Evolutionary conservation across 2,329 filamentous ascomycete species (phyloP).

Genomic region (Metarhizium sp.): DNA sequence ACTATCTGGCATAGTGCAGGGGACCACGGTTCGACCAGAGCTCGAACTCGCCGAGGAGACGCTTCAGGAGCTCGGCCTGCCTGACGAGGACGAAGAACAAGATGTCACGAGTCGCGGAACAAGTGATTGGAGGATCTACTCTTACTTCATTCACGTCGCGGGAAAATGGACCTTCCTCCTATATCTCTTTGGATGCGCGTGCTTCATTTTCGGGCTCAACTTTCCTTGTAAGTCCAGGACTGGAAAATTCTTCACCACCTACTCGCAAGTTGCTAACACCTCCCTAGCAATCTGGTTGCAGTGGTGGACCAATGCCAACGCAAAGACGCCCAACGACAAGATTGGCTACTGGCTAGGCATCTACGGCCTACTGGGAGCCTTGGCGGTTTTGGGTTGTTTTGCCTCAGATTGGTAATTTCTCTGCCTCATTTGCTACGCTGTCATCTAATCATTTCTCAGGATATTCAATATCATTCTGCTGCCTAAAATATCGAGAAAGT

Average conservation of each 20-base stretch:
- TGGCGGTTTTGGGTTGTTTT: conserved; percentile 9
- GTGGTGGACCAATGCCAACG: conserved; percentile 15
- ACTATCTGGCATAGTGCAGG: too few species aligned
- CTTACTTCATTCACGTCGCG: conserved; percentile 10
- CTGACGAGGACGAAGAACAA: too few species aligned
- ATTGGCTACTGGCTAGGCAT: conserved; percentile 14
- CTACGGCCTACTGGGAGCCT: conserved; percentile 9
- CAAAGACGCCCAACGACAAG: conserved; percentile 8
- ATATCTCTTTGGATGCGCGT: conserved; percentile 9
- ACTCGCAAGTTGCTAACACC: too few species aligned
- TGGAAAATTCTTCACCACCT: too few species aligned
- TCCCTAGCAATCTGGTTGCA: conserved; percentile 15
- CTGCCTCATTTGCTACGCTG: not conserved
- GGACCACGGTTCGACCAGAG: too few species aligned
- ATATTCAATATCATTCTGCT: conserved; percentile 16
- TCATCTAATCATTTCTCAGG: not conserved
- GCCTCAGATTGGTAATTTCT: conserved; percentile 9
- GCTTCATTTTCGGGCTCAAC: conserved; percentile 11
- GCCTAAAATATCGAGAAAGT: conserved; percentile 16
- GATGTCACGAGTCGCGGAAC: too few species aligned
- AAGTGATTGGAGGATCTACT: conserved; percentile 8
- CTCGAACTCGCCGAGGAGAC: too few species aligned
- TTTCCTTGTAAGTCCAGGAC: conserved; percentile 8
- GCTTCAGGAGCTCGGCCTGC: too few species aligned
- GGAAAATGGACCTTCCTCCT: conserved; percentile 6